A percentile compares a stretch with the other conserved stretches of the same genome.
These are phyloP conservation scores for Boletus pseudopeckii DNA, from an alignment of 768 basidiomycete genomes.

Conservation along the genomic window DNA sequence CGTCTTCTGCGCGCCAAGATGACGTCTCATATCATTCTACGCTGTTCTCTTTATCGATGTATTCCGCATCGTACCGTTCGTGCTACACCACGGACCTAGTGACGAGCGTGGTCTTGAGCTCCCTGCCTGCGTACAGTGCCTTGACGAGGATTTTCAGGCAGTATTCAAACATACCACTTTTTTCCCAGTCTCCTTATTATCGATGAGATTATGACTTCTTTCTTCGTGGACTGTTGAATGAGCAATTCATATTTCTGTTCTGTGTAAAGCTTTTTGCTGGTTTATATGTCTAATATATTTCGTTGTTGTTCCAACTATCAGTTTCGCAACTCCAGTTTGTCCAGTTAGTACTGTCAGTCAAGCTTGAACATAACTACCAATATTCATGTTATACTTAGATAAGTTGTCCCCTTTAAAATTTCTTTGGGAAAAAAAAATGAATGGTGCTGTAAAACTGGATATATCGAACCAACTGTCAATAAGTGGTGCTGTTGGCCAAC, in stretches of 20 bases:
- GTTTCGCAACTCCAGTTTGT: too few relatives aligned
- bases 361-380: too few relatives aligned
- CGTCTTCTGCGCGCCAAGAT: slow-evolving; percentile 31
- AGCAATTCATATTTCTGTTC: not conserved
- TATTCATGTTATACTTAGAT: too few relatives aligned
- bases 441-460: too few relatives aligned
- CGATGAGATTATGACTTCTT: slow-evolving; percentile 4
- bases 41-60: slow-evolving; percentile 46
- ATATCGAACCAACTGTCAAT: too few relatives aligned
- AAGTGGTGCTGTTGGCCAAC: too few relatives aligned
- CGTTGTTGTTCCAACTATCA: not conserved
- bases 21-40: slow-evolving; percentile 35
- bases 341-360: too few relatives aligned
- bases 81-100: slow-evolving; percentile 50
- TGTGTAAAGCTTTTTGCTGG: not conserved
- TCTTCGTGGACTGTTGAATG: slow-evolving; percentile 13
- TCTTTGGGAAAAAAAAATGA: too few relatives aligned
- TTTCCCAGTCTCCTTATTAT: not conserved
- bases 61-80: slow-evolving; percentile 65
- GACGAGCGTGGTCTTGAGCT: slow-evolving; percentile 65
- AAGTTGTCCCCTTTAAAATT: too few relatives aligned
- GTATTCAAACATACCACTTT: slow-evolving; percentile 11
- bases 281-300: slow-evolving; percentile 17
- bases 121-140: slow-evolving; percentile 20
- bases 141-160: slow-evolving; percentile 26